Evolutionary conservation across 2,329 filamentous ascomycete species (phyloP).

Genomic region (Cercospora nicotianae): DNA sequence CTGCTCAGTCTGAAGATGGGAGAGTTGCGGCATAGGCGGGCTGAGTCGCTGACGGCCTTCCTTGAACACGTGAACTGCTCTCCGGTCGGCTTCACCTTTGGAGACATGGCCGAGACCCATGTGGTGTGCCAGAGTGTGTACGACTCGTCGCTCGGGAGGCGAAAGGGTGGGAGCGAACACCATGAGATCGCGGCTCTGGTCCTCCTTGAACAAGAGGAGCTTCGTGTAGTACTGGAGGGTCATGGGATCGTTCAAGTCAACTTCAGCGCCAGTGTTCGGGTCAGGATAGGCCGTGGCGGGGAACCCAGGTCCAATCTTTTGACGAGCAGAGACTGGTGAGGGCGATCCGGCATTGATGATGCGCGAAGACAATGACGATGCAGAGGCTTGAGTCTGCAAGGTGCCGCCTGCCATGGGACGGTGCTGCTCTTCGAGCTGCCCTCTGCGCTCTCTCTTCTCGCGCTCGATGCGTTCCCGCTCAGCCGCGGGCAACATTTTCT

Average conservation of each 20-base stretch:
- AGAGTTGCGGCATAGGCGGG: slow-evolving; percentile 63
- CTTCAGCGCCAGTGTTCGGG: slow-evolving; percentile 51
- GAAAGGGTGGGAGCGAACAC: slow-evolving; percentile 80
- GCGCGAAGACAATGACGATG: slow-evolving; percentile 70
- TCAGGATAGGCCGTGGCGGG: slow-evolving; percentile 33
- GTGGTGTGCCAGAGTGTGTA: slow-evolving; percentile 92
- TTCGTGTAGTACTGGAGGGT: slow-evolving; percentile 89
- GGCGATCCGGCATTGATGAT: slow-evolving; percentile 59
- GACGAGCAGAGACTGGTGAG: slow-evolving; percentile 64
- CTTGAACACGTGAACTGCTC: slow-evolving; percentile 88
- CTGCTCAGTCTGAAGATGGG: slow-evolving; percentile 71
- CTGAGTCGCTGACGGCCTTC: slow-evolving; percentile 59
- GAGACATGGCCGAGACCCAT: slow-evolving; percentile 91
- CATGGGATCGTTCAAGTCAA: slow-evolving; percentile 88
- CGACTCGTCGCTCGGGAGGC: slow-evolving; percentile 80
- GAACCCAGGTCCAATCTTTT: slow-evolving; percentile 42
- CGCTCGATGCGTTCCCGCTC: slow-evolving; percentile 95
- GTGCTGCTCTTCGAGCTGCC: slow-evolving; percentile 96
- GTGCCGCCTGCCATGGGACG: slow-evolving; percentile 65
- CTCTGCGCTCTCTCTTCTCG: slow-evolving; percentile 92
- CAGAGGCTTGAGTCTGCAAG: slow-evolving; percentile 80
- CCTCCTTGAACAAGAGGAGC: slow-evolving; percentile 83
- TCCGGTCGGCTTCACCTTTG: slow-evolving; percentile 80
- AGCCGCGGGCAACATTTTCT: slow-evolving; percentile 96
- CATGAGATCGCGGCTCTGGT: slow-evolving; percentile 72